Conservation (phyloP, 176 grass and related monocot species). For the Tillandsia fasciculata region DNA sequence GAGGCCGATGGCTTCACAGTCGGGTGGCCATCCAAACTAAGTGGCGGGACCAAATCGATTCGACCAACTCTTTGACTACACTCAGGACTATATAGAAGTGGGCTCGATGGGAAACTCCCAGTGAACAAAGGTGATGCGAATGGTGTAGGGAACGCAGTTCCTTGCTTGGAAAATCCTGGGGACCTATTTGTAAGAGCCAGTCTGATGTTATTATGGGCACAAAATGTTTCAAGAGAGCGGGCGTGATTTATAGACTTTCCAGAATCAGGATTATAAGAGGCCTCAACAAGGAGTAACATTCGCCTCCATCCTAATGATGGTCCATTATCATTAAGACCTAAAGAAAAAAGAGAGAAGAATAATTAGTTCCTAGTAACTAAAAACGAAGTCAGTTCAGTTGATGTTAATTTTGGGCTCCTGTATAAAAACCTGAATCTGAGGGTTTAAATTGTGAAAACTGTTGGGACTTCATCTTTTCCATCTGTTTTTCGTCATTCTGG, state of each 20-base stretch:
- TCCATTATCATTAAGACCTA: slow-evolving; percentile 57
- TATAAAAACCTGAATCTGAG: slow-evolving; percentile 57
- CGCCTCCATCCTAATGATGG: slow-evolving; percentile 91
- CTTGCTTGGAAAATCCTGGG: slow-evolving; percentile 66
- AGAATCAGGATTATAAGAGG: slow-evolving; percentile 64
- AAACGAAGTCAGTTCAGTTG: background rate
- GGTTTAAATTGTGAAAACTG: slow-evolving; percentile 51
- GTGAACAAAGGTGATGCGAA: slow-evolving; percentile 92
- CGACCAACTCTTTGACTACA: slow-evolving; percentile 45
- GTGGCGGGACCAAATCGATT: slow-evolving; percentile 80
- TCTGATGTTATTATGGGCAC: slow-evolving; percentile 67
- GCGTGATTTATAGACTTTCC: slow-evolving; percentile 68
- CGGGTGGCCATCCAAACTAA: slow-evolving; percentile 85
- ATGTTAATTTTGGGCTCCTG: slow-evolving; percentile 4
- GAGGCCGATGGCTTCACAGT: slow-evolving; percentile 31
- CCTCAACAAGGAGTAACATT: slow-evolving; percentile 86
- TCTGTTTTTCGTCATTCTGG: slow-evolving; percentile 54
- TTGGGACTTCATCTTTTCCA: slow-evolving; percentile 57
- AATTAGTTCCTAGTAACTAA: too few relatives aligned
- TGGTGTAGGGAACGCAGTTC: slow-evolving; percentile 54
- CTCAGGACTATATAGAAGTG: slow-evolving; percentile 92
- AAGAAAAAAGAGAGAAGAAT: background rate
- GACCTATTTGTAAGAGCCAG: slow-evolving; percentile 55
- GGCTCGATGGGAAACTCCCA: slow-evolving; percentile 96
- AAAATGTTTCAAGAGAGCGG: slow-evolving; percentile 74